phyloP scores from a whole-genome alignment of 1,139 yeast genomes.

The Lipomyces yarrowii region DNA sequence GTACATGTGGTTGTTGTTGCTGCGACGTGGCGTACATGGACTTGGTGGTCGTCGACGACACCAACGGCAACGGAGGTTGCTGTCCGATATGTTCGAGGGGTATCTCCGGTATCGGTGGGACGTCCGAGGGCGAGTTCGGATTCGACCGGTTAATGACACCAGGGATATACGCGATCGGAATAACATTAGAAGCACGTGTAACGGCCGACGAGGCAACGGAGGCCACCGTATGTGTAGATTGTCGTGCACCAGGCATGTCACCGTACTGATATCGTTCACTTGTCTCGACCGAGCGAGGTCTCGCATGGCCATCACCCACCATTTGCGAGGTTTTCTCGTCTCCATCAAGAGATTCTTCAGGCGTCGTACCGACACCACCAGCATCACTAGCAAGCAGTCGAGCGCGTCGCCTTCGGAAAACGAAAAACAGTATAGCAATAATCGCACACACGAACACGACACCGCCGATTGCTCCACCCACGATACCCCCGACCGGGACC shows the following conservation, averaged over 20 bases:
- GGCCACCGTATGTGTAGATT: slow-evolving; percentile 28
- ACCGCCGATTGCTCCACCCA: slow-evolving; percentile 29
- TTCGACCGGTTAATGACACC: slow-evolving; percentile 56
- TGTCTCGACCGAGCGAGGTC: not conserved
- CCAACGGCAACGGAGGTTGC: not conserved
- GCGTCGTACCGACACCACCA: not conserved
- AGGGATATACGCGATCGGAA: slow-evolving; percentile 93
- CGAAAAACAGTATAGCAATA: slow-evolving; percentile 8
- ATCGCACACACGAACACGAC: slow-evolving; percentile 13
- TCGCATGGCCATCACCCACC: not conserved
- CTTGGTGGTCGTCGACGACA: not conserved
- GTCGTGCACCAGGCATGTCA: slow-evolving; percentile 1
- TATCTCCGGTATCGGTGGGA: slow-evolving; percentile 33
- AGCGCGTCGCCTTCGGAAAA: slow-evolving; percentile 16
- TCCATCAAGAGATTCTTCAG: not conserved
- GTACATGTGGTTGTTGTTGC: slow-evolving; percentile 1
- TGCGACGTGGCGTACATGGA: not conserved
- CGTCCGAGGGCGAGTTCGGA: slow-evolving; percentile 20
- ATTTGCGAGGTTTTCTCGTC: slow-evolving; percentile 9
- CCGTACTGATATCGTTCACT: slow-evolving; percentile 3
- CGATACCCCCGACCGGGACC: slow-evolving; percentile 25
- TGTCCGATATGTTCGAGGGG: slow-evolving; percentile 20
- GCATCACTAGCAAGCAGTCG: not conserved
- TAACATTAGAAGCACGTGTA: slow-evolving; percentile 80
- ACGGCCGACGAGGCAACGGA: slow-evolving; percentile 39